phyloP scores from a whole-genome alignment of 2,329 filamentous ascomycete genomes.

The Fusarium sp. region DNA sequence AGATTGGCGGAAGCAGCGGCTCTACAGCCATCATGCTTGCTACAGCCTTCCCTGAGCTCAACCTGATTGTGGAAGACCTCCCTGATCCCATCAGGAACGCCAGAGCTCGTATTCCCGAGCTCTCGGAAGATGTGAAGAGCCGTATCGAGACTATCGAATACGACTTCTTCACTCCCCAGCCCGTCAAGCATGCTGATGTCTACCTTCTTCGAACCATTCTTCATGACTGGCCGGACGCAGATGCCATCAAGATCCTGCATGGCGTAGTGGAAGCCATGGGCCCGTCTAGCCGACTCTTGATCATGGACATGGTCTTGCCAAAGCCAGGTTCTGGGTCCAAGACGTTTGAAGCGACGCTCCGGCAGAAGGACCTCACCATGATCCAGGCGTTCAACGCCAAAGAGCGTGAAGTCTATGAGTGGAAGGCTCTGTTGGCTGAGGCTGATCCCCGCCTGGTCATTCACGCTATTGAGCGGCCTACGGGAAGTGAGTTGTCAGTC shows the following conservation, averaged over 20 bases:
- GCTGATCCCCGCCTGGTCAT: constrained; percentile 15
- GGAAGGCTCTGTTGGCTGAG: constrained; percentile 13
- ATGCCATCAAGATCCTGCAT: constrained; percentile 47
- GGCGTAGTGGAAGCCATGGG: constrained; percentile 18
- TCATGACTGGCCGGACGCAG: constrained; percentile 52
- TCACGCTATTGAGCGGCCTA: constrained; percentile 21
- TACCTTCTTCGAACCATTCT: constrained; percentile 49
- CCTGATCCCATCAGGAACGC: constrained; percentile 6
- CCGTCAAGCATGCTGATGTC: constrained; percentile 45
- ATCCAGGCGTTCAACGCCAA: constrained; percentile 35
- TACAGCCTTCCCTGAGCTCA: constrained; percentile 48
- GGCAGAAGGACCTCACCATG: constrained; percentile 40
- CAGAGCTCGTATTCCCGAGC: constrained; percentile 31
- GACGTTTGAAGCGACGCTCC: constrained; percentile 14
- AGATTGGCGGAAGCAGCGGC: constrained; percentile 31
- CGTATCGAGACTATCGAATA: constrained; percentile 44
- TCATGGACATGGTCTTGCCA: constrained; percentile 40
- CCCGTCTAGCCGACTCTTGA: constrained; percentile 12
- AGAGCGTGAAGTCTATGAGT: constrained; percentile 28
- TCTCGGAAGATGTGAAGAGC: constrained; percentile 26
- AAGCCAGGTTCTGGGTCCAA: constrained; percentile 17
- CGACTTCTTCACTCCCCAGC: constrained; percentile 50
- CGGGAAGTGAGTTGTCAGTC: constrained; percentile 27
- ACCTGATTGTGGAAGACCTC: constrained; percentile 52
- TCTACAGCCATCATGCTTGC: constrained; percentile 36